Conservation (phyloP, 1,284 basidiomycete genomes). For the Cerioporus squamosus region DNA sequence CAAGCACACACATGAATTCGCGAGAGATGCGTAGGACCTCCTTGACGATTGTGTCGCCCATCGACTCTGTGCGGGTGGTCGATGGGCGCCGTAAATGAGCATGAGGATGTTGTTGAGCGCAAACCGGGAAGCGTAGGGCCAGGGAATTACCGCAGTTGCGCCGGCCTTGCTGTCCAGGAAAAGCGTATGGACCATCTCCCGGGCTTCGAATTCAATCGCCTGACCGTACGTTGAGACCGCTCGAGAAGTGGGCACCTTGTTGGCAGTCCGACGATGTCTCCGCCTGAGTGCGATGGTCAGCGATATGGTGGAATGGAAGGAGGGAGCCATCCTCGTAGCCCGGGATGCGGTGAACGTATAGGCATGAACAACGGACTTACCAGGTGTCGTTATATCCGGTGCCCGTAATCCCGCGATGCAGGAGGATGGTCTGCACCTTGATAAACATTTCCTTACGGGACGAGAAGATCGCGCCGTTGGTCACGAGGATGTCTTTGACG, state of each 20-base stretch:
- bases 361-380: conserved; percentile 24
- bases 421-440: conserved; percentile 46
- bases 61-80: conserved; percentile 39
- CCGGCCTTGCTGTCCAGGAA: conserved; percentile 38
- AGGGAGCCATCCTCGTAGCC: too few species aligned
- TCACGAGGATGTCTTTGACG: conserved; percentile 46
- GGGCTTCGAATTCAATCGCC: conserved; percentile 42
- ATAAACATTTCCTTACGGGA: conserved; percentile 45
- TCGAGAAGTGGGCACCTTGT: conserved; percentile 34
- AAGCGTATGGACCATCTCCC: conserved; percentile 39
- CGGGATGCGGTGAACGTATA: too few species aligned
- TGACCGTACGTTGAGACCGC: conserved; percentile 39
- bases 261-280: conserved; percentile 44
- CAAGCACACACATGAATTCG: conserved; percentile 42
- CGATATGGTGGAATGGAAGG: too few species aligned
- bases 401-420: conserved; percentile 46
- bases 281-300: conserved; percentile 32
- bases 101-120: conserved; percentile 45
- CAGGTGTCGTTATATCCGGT: conserved; percentile 45
- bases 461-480: conserved; percentile 48
- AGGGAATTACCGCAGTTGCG: conserved; percentile 40
- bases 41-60: conserved; percentile 38
- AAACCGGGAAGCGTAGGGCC: conserved; percentile 34
- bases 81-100: conserved; percentile 42
- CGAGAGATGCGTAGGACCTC: conserved; percentile 37